Evolutionary conservation across 2,329 filamentous ascomycete genomes (phyloP), one percentile per base, ranked within the genome.

Genomic region (Apiospora sp.): DNA sequence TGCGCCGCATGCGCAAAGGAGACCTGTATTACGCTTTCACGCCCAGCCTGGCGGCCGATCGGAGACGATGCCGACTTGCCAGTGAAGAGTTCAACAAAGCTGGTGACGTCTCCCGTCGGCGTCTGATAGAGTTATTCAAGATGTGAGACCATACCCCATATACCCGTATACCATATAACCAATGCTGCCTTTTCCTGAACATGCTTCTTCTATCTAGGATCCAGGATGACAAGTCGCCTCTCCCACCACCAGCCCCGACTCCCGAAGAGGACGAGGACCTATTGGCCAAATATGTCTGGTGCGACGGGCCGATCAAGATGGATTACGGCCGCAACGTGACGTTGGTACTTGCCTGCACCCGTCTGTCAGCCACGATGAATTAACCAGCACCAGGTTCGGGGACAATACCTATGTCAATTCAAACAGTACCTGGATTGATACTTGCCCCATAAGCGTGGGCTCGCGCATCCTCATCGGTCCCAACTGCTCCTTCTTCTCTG

Each of bases 261-360:
- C 83, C 86, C 2, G 89, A 89, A 71, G 90, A 90, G 75, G 93
- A 96, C 75, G 91, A 92, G 13, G 86, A 83, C 24, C 84, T 92
- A 1, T 88, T 96, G 46, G 84, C 86, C 30, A 84, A 92, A 46
- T 83, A 92, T 37, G 90, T 93, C 0, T 94, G 90, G 88, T 86
- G 96, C 30, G 91, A 93, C 73, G 83, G 87, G 0, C 94, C 93
- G 0, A 85, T 96, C 71, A 89, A 86, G 67, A 88, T 92, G 73
- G 94, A 97, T 82, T 96, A 96, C 77, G 94, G 94, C 4, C 91
- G 87, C 77, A 95, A 96, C 74, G 85, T 96, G 67, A 89, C 83
- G 86, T 88, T 80, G 64, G 80, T 75, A 37, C 8, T 71, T 72
- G 34, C 13, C 7, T 41, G 58, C 37, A 22, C 46, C 41, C 72